phyloP scores from a whole-genome alignment of 2,329 filamentous ascomycete genomes.

The Beauveria asiatica region DNA sequence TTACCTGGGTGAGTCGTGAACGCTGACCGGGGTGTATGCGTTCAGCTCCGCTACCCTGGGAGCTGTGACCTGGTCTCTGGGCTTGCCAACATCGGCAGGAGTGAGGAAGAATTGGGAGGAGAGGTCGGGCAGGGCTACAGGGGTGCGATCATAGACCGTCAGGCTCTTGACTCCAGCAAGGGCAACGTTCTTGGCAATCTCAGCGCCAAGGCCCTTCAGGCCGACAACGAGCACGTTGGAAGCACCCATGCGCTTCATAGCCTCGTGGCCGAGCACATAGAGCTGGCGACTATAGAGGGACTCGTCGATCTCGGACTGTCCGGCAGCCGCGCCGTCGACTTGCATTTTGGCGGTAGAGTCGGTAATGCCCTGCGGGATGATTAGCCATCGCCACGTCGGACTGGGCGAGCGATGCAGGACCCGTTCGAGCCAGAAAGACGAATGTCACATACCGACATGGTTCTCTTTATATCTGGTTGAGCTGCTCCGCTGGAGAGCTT shows the following conservation, averaged over 20 bases:
- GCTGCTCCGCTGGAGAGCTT: slow-evolving; percentile 55
- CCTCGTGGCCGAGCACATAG: slow-evolving; percentile 64
- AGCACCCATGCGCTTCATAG: slow-evolving; percentile 98
- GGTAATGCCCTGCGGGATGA: slow-evolving; percentile 36
- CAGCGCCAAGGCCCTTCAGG: slow-evolving; percentile 87
- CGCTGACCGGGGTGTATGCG: slow-evolving; percentile 82
- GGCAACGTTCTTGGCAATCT: slow-evolving; percentile 98
- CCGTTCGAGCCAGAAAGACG: neutral
- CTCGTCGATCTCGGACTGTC: slow-evolving; percentile 57
- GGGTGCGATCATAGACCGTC: slow-evolving; percentile 82
- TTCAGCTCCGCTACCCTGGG: slow-evolving; percentile 92
- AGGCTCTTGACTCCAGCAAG: slow-evolving; percentile 97
- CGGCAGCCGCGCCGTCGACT: slow-evolving; percentile 52
- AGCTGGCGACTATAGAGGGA: slow-evolving; percentile 68
- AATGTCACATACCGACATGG: slow-evolving; percentile 48
- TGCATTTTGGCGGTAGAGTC: slow-evolving; percentile 57
- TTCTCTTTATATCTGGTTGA: slow-evolving; percentile 48
- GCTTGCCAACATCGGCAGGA: slow-evolving; percentile 81
- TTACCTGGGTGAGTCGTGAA: slow-evolving; percentile 56
- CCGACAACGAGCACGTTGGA: slow-evolving; percentile 91
- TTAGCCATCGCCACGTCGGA: slow-evolving; percentile 9
- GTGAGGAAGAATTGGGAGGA: slow-evolving; percentile 97
- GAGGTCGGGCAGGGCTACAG: slow-evolving; percentile 76
- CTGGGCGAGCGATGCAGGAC: neutral
- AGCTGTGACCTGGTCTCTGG: slow-evolving; percentile 76